phyloP scores from a whole-genome alignment of 1,284 basidiomycete genomes.

The Irpex sp. region DNA sequence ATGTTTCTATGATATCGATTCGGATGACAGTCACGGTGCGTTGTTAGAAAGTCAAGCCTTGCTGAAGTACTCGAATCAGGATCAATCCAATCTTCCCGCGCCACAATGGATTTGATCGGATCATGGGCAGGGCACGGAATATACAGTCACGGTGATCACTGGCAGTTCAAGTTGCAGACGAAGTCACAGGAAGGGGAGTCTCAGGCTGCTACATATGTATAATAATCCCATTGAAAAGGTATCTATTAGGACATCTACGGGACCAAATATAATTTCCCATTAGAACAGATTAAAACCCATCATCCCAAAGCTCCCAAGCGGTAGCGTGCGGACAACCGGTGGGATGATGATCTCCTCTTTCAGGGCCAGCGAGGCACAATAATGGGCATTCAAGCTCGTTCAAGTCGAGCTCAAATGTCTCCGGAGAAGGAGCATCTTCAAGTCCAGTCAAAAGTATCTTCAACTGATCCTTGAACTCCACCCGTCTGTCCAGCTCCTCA shows the following conservation, averaged over 20 bases:
- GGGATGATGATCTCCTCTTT: slow-evolving; percentile 20
- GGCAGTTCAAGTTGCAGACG: no score
- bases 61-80: background rate
- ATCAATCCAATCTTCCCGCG: background rate
- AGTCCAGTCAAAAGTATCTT: slow-evolving; percentile 43
- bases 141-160: background rate
- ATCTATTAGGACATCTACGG: no score
- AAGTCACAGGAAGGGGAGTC: no score
- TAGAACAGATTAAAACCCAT: slow-evolving; percentile 22
- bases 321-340: slow-evolving; percentile 27
- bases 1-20: no score
- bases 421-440: slow-evolving; percentile 37
- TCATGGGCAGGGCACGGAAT: background rate
- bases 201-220: no score
- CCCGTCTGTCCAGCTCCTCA: background rate
- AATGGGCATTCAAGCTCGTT: slow-evolving; percentile 31
- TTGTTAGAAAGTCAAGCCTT: background rate
- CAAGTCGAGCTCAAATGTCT: slow-evolving; percentile 25
- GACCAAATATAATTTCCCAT: no score
- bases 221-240: no score
- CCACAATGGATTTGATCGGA: background rate
- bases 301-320: slow-evolving; percentile 27
- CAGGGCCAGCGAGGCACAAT: slow-evolving; percentile 44
- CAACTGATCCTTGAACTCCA: background rate
- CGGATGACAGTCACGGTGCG: no score